Conservation (phyloP, 2,329 filamentous ascomycete species). For the Claviceps digitariae region DNA sequence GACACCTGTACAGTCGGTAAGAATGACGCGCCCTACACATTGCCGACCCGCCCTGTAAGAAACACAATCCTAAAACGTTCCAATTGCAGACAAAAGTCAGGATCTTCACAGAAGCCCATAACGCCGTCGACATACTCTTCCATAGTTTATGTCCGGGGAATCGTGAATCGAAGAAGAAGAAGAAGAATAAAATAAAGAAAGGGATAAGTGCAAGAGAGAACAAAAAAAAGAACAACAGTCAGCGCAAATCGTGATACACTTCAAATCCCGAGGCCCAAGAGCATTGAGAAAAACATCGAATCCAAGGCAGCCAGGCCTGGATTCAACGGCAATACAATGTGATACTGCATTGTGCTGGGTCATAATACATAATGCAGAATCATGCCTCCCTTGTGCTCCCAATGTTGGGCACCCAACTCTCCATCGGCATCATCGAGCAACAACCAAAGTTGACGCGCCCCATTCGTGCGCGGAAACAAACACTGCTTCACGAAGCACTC, state of each 20-base stretch:
- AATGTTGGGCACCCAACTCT: not conserved
- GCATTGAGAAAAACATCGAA: not conserved
- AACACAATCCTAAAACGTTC: not conserved
- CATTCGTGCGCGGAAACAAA: not conserved
- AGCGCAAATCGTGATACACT: not conserved
- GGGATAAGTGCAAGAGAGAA: not conserved
- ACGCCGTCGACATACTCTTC: constrained; percentile 3
- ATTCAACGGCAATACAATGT: not conserved
- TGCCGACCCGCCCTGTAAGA: not conserved
- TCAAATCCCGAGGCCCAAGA: not conserved
- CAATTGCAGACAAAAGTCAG: not conserved
- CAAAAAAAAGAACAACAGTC: not conserved
- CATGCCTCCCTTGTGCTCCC: not conserved
- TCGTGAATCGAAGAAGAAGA: not conserved
- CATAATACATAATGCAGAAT: not conserved
- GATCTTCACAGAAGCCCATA: not conserved
- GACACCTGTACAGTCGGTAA: not conserved
- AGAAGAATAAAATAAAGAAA: not conserved
- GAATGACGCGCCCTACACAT: not conserved
- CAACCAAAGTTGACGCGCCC: not conserved
- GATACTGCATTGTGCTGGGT: not conserved
- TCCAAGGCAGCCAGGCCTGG: not conserved
- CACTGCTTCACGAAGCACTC: not conserved
- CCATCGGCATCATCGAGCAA: not conserved
- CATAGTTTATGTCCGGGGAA: constrained; percentile 1